These are phyloP conservation scores for Geotrichum ghanense DNA, from an alignment of 805 yeast genomes.

Conservation along the genomic window DNA sequence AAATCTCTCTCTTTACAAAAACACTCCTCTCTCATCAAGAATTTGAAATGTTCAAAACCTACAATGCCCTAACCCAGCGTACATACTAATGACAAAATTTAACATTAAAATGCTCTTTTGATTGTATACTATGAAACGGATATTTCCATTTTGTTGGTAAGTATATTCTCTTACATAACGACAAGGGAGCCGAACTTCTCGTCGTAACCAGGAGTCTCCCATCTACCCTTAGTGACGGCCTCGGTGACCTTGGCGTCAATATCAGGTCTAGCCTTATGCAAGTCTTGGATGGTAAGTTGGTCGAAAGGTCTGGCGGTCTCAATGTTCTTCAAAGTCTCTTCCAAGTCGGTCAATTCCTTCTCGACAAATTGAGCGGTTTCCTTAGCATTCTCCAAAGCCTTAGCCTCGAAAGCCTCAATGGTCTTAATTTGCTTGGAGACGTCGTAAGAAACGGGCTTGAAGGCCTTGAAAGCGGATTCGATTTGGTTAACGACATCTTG, in stretches of 20 bases:
- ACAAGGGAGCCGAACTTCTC: conserved; percentile 97
- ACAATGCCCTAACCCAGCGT: no score
- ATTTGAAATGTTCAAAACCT: no score
- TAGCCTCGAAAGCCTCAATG: conserved; percentile 85
- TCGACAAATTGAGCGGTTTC: conserved; percentile 82
- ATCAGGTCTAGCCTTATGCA: conserved; percentile 93
- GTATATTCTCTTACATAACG: conserved; percentile 48
- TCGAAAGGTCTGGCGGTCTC: conserved; percentile 97
- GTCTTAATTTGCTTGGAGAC: conserved; percentile 82
- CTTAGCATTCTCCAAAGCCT: conserved; percentile 92
- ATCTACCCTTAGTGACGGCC: conserved; percentile 93
- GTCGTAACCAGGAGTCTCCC: conserved; percentile 97
- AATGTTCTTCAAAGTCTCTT: conserved; percentile 83
- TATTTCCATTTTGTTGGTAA: no score
- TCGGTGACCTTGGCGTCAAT: conserved; percentile 90
- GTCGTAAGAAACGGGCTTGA: conserved; percentile 79
- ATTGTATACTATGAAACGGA: no score
- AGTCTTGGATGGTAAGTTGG: conserved; percentile 91
- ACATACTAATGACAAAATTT: no score
- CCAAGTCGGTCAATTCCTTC: conserved; percentile 74
- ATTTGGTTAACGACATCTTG: conserved; percentile 66
- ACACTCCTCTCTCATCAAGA: no score
- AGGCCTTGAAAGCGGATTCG: conserved; percentile 61
- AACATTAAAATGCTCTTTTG: no score
- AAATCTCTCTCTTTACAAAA: no score